Evolutionary conservation across 78 protist species (phyloP).

Genomic region (Parvularia atlantis): DNA sequence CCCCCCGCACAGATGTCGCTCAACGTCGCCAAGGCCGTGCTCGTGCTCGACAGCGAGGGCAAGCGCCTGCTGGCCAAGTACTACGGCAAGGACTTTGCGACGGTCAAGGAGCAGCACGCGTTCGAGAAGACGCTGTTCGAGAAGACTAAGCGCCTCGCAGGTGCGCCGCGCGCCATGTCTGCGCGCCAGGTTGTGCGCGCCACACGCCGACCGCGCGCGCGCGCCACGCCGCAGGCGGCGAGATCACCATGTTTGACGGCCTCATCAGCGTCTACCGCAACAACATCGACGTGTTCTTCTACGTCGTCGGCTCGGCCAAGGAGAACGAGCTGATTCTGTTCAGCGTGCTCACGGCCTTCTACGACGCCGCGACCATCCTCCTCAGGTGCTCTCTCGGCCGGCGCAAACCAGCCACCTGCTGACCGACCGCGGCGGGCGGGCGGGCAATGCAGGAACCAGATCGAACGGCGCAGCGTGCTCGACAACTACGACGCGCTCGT

Average conservation of each 20-base stretch:
- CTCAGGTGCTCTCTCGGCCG: neutral
- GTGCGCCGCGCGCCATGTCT: neutral
- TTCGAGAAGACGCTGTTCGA: slow-evolving; percentile 30
- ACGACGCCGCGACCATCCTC: slow-evolving; percentile 8
- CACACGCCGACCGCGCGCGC: neutral
- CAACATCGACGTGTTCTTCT: slow-evolving; percentile 34
- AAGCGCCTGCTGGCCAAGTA: slow-evolving; percentile 39
- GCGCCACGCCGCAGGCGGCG: slow-evolving; percentile 4
- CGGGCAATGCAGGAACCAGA: neutral
- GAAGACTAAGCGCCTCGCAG: neutral
- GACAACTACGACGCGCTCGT: slow-evolving; percentile 41
- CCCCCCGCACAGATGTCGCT: slow-evolving; percentile 1
- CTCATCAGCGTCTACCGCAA: slow-evolving; percentile 20
- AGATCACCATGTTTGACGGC: slow-evolving; percentile 34
- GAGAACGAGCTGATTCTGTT: slow-evolving; percentile 49
- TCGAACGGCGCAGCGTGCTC: slow-evolving; percentile 32
- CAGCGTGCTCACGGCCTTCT: slow-evolving; percentile 10
- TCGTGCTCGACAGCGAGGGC: slow-evolving; percentile 50
- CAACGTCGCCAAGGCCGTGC: slow-evolving; percentile 25
- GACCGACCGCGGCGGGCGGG: neutral
- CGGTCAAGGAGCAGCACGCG: slow-evolving; percentile 25
- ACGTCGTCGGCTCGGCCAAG: slow-evolving; percentile 34
- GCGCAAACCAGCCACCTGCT: neutral
- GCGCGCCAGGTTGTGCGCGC: neutral
- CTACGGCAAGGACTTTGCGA: slow-evolving; percentile 17